Evolutionary conservation across 805 yeast genomes (phyloP), one percentile per base, ranked within the genome.

Genomic region (Lachancea thermotolerans): DNA sequence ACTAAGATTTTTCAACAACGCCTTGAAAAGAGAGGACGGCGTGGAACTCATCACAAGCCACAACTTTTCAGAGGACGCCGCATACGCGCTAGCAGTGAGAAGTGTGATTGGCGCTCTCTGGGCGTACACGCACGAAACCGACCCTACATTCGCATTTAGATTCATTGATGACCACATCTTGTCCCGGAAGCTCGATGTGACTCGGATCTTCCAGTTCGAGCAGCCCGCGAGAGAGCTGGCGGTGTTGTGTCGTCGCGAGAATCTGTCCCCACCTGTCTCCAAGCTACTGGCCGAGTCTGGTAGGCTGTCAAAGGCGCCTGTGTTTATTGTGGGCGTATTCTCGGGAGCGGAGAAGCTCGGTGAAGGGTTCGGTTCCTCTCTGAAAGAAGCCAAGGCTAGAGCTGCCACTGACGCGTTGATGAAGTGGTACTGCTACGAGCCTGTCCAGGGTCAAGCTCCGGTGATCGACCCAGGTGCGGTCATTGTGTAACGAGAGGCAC

Each of bases 271-370:
- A 16, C 96, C 97, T 27, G 75, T 84, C 4, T 81, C 89, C 39
- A 80, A 95, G 60, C 74, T 93, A 48, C 70, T 93, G 45, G 90
- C 95, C 30, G 99, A 93, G 67, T 85, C 96, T 27, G 99, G 99
- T 64, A 78, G 99, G 66, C 71, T 74, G 57, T 79, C 96, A 2
- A 75, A 78, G 47, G 79, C 85, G 39, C 95, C 99, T 18, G 82
- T 89, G 33, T 93, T 78, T 55, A 84, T 91, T 11, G 95, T 91
- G 30, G 98, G 96, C 41, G 93, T 87, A 1, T 93, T 89, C 65
- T 74, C 85, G 47, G 98, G 96, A 31, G 72, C 73, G 11, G 79
- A 79, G 51, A 81, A 87, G 66, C 72, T 93, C 45, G 96, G 97
- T 42, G 97, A 93, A 66, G 96, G 96, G 35, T 88, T 85, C 60